Percentiles rank a stretch among this genome's conserved stretches.
Evolutionary conservation across 352 stramenopile species (phyloP).

Genomic region (Phytophthora quininea): DNA sequence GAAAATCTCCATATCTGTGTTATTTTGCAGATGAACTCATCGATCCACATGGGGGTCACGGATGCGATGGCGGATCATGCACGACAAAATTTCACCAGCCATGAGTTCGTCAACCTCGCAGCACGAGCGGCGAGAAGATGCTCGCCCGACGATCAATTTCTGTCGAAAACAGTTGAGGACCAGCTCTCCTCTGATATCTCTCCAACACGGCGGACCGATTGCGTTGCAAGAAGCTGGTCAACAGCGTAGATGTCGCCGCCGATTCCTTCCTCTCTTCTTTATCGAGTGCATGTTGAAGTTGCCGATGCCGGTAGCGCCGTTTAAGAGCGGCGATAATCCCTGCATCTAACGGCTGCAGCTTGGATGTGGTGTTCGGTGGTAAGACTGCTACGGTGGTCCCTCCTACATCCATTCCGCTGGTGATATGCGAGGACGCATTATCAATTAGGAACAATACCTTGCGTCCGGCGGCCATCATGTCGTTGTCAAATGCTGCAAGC

Average conservation of each 20-base stretch:
- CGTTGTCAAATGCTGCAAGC: neutral
- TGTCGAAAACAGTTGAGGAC: neutral
- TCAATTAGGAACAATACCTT: neutral
- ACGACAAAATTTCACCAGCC: neutral
- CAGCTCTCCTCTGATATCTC: neutral
- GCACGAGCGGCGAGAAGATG: neutral
- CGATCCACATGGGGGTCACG: neutral
- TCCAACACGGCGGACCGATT: neutral
- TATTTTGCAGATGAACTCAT: conserved; percentile 2
- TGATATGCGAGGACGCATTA: neutral
- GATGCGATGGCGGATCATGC: neutral
- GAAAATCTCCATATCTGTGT: conserved; percentile 2
- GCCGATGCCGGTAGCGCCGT: neutral
- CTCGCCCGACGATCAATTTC: neutral
- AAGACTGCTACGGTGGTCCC: neutral
- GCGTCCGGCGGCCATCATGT: neutral
- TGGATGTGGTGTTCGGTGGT: neutral
- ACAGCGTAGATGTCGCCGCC: neutral
- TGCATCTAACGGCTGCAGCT: neutral
- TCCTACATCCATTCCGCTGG: conserved; percentile 1
- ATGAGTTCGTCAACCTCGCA: conserved; percentile 1
- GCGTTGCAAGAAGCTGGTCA: neutral
- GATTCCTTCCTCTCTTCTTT: neutral
- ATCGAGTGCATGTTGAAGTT: neutral
- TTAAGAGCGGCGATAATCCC: neutral